These are phyloP conservation scores for Paramecium bursaria DNA, from an alignment of 73 alveolate genomes.

Conservation along the genomic window DNA sequence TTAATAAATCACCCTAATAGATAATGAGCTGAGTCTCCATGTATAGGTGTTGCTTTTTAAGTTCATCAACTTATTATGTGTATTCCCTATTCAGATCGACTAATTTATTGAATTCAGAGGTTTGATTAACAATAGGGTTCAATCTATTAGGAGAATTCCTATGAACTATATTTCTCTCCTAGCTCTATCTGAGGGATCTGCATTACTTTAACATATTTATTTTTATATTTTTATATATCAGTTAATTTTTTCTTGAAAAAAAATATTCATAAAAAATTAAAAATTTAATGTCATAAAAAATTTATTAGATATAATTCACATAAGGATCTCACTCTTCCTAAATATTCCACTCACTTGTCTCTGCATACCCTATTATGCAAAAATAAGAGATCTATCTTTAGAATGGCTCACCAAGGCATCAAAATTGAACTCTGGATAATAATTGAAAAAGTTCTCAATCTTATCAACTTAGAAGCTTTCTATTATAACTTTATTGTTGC, in stretches of 20 bases:
- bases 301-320: too few species aligned
- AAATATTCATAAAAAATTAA: too few species aligned
- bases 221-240: too few species aligned
- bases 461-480: constrained; percentile 29
- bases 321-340: constrained; percentile 4
- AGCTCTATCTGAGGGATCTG: constrained; percentile 12
- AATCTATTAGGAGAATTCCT: too few species aligned
- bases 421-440: constrained; percentile 14
- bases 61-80: background rate
- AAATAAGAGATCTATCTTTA: background rate
- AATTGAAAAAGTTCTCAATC: constrained; percentile 26
- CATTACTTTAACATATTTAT: constrained; percentile 23
- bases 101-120: background rate
- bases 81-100: background rate
- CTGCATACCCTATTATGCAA: background rate
- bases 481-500: constrained; percentile 16
- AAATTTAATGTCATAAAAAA: too few species aligned
- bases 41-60: too few species aligned
- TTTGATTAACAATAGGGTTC: too few species aligned
- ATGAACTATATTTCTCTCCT: constrained; percentile 15
- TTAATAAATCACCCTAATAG: too few species aligned
- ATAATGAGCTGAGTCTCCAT: background rate
- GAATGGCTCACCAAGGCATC: background rate
- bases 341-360: background rate
- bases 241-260: too few species aligned